A percentile compares a stretch with the other conserved stretches of the same genome.
These are phyloP conservation scores for Delonix regia DNA, from an alignment of 306 rosid genomes.

Conservation along the genomic window DNA sequence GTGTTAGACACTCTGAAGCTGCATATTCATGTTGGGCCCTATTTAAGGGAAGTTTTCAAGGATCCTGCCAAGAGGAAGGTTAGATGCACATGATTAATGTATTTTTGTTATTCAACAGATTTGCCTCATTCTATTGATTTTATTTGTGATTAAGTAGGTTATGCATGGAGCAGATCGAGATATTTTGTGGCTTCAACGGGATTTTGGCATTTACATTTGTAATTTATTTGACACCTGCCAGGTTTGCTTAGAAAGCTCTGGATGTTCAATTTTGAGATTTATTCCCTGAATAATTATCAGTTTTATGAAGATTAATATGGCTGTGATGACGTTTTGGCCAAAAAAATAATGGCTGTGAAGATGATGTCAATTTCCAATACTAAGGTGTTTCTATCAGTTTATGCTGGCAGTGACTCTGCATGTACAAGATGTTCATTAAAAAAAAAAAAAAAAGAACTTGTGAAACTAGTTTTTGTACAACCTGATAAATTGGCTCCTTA, in stretches of 20 bases:
- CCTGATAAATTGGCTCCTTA: not conserved
- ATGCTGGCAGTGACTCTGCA: constrained; percentile 9
- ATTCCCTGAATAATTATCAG: not conserved
- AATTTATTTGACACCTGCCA: constrained; percentile 95
- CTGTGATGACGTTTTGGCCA: not conserved
- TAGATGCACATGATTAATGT: constrained; percentile 11
- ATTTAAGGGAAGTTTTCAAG: constrained; percentile 87
- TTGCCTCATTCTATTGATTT: constrained; percentile 24
- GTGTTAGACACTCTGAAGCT: constrained; percentile 89
- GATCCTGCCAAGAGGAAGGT: constrained; percentile 95
- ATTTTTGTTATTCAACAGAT: not conserved
- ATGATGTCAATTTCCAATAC: not conserved
- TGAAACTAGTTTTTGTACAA: not conserved
- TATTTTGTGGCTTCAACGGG: constrained; percentile 92
- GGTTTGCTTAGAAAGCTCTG: constrained; percentile 53
- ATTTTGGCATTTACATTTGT: constrained; percentile 92
- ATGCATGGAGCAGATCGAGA: constrained; percentile 99
- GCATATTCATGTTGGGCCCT: constrained; percentile 84
- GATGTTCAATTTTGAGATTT: constrained; percentile 15
- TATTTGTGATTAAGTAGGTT: constrained; percentile 61
- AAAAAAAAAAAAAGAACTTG: not conserved
- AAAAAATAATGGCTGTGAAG: not conserved
- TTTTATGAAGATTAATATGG: not conserved
- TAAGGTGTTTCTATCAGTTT: not conserved
- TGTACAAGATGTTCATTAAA: not conserved